These are phyloP conservation scores for Naegleria gruberi DNA, from an alignment of 208 protist genomes.

Conservation along the genomic window DNA sequence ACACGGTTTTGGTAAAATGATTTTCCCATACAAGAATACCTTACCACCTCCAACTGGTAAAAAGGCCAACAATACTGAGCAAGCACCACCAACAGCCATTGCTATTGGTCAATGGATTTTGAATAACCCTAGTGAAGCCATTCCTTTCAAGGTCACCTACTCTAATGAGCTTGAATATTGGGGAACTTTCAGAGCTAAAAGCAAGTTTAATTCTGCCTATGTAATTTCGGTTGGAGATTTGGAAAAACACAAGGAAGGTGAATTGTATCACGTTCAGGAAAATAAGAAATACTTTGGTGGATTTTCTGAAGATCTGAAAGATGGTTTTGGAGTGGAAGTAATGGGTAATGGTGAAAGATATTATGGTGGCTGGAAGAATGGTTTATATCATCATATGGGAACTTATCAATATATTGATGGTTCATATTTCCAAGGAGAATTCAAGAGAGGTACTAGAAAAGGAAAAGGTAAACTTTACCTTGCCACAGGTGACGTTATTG, in stretches of 20 bases:
- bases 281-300: slow-evolving; percentile 9
- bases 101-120: background rate
- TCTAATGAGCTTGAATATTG: background rate
- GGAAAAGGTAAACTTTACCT: background rate
- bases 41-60: background rate
- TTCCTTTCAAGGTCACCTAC: background rate
- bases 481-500: background rate
- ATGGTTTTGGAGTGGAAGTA: background rate
- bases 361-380: slow-evolving; percentile 8
- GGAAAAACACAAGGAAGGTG: background rate
- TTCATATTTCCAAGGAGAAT: background rate
- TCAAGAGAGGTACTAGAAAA: background rate
- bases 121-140: background rate
- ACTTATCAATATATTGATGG: background rate
- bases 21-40: background rate
- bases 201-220: background rate
- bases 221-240: background rate
- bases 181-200: background rate
- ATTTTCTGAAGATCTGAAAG: background rate
- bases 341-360: background rate
- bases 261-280: background rate
- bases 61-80: background rate
- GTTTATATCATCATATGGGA: background rate
- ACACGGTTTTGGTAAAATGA: slow-evolving; percentile 27
- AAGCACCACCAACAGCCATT: background rate